Evolutionary conservation across 2,329 filamentous ascomycete species (phyloP), one percentile per base, ranked within the genome.

Genomic region (Trichoderma koningii): DNA sequence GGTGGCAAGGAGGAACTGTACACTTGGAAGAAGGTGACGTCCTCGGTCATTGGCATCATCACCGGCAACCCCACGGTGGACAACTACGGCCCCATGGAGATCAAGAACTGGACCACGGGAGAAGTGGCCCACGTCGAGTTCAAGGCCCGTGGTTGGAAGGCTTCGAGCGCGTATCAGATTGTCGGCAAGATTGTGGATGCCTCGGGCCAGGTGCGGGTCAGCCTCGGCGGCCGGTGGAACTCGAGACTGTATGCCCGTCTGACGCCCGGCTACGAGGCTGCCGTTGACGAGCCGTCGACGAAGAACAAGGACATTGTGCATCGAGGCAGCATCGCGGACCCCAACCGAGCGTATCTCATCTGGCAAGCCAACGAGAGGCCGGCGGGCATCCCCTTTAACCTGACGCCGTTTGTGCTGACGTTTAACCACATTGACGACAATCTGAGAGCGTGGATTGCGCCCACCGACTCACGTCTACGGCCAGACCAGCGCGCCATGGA

Each of bases 21-120:
- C 78, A 97, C 94, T 0, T 99, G 95, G 95, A 98, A 97, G 79
- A 99, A 99, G 80, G 93, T 97, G 19, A 98, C 93, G 0, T 95
- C 93, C 1, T 96, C 93, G 1, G 95, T 99, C n/a, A 89, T 98
- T 66, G 95, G 95, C 66, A 99, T 99, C 76, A 97, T 99, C 72
- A 98, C 94, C 0, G 95, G 95, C 55, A 97, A 92, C 71, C 95
- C 95, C 0, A 91, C 91, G 0, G 91, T 99, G n/a, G 95, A 99
- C 79, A 97, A 99, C 77, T 98, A 98, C 75, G 95, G 95, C 1
- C 83, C 89, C 0, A 98, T 99, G 92, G 93, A 97, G 75, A 89
- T 99, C 76, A 97, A 93, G 81, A 99, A 99, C 79, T 94, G 91
- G 89, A 96, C 89, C 0, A 99, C 94, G 0, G 94, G 95, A 62